These are phyloP conservation scores for Aspergillus carlsbadensis DNA, from an alignment of 495 filamentous ascomycete species.

Conservation along the genomic window DNA sequence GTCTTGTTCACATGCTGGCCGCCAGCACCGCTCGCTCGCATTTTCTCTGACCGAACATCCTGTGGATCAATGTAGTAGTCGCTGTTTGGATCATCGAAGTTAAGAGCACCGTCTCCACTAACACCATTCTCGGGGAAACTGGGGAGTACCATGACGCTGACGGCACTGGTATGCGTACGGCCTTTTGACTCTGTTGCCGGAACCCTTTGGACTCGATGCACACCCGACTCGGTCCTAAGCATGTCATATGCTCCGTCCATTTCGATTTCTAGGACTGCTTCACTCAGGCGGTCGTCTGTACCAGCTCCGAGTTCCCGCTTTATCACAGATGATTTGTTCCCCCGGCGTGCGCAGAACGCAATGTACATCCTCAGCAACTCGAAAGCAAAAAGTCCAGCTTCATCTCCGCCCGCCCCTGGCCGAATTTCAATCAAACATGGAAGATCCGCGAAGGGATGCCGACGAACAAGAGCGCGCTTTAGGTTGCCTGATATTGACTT, in stretches of 20 bases:
- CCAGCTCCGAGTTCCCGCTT: slow-evolving; percentile 59
- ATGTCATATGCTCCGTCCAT: slow-evolving; percentile 72
- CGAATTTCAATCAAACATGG: slow-evolving; percentile 89
- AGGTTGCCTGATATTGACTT: slow-evolving; percentile 60
- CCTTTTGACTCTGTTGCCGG: slow-evolving; percentile 88
- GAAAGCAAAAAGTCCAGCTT: slow-evolving; percentile 85
- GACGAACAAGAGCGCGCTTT: slow-evolving; percentile 74
- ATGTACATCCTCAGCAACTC: slow-evolving; percentile 90
- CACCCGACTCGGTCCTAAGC: slow-evolving; percentile 84
- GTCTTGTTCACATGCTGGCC: slow-evolving; percentile 99
- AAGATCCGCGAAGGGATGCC: slow-evolving; percentile 90
- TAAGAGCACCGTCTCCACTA: slow-evolving; percentile 51
- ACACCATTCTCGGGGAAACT: slow-evolving; percentile 64
- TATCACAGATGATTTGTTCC: slow-evolving; percentile 56
- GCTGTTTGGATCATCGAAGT: slow-evolving; percentile 78
- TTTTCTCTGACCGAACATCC: slow-evolving; percentile 84
- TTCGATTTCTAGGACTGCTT: slow-evolving; percentile 87
- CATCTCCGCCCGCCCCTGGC: slow-evolving; percentile 89
- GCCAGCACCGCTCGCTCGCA: slow-evolving; percentile 88
- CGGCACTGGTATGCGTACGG: slow-evolving; percentile 89
- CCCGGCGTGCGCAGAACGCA: slow-evolving; percentile 65
- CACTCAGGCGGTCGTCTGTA: slow-evolving; percentile 63
- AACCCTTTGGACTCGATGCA: slow-evolving; percentile 92
- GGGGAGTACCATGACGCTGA: slow-evolving; percentile 85
- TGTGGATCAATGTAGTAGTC: slow-evolving; percentile 86